A percentile compares a stretch with the other conserved stretches of the same genome.
phyloP scores from a whole-genome alignment of 2,329 filamentous ascomycete species.

The Aureobasidium sp. region DNA sequence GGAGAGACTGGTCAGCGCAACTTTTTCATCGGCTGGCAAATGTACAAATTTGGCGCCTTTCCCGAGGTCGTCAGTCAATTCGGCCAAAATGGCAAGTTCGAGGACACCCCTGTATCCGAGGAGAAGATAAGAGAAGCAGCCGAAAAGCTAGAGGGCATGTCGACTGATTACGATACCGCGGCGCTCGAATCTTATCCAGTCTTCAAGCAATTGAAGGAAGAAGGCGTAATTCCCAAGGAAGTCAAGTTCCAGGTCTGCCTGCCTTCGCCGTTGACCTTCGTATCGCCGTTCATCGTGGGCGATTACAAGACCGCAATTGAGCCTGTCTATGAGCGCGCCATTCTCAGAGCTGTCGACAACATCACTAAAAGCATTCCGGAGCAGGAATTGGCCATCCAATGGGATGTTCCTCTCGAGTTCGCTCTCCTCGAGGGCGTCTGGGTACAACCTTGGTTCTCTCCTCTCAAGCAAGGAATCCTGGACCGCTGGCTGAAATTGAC shows the following conservation, averaged over 20 bases:
- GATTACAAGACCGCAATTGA: constrained; percentile 27
- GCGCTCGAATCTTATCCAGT: constrained; percentile 30
- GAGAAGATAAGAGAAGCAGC: constrained; percentile 12
- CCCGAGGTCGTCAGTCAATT: constrained; percentile 8
- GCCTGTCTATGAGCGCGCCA: constrained; percentile 29
- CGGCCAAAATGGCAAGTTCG: not conserved
- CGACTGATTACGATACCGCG: constrained; percentile 29
- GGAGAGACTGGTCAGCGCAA: constrained; percentile 35
- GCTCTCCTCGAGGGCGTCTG: constrained; percentile 28
- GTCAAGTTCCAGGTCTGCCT: constrained; percentile 32
- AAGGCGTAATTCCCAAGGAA: constrained; percentile 26
- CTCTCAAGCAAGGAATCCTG: constrained; percentile 30
- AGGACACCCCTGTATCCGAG: not conserved
- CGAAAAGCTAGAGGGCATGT: constrained; percentile 16
- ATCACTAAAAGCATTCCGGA: constrained; percentile 30
- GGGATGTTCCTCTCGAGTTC: constrained; percentile 31
- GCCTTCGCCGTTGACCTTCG: constrained; percentile 22
- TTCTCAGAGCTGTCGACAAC: constrained; percentile 25
- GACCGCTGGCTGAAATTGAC: constrained; percentile 29
- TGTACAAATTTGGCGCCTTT: constrained; percentile 24
- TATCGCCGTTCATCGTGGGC: constrained; percentile 18
- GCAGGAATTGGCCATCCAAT: constrained; percentile 31
- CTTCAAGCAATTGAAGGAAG: constrained; percentile 26
- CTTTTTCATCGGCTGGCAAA: constrained; percentile 31
- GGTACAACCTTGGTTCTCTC: constrained; percentile 31